phyloP scores from a whole-genome alignment of 177 flowering plant species.

The Tripterygium wilfordii region DNA sequence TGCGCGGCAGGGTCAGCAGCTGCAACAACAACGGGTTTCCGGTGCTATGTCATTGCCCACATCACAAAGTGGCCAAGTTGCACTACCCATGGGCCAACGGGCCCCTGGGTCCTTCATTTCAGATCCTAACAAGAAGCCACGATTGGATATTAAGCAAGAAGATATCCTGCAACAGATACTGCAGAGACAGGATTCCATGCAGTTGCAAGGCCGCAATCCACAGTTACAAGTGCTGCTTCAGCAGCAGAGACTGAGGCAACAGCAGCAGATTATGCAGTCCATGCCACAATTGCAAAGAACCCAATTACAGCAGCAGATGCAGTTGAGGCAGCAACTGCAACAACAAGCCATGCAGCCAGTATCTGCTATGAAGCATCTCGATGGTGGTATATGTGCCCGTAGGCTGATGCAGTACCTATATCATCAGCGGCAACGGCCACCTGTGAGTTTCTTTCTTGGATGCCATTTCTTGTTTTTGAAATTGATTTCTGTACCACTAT shows the following conservation, averaged over 20 bases:
- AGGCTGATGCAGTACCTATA: constrained; percentile 89
- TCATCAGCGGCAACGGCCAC: constrained; percentile 83
- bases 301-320: constrained; percentile 61
- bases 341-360: constrained; percentile 61
- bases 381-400: constrained; percentile 85
- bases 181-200: constrained; percentile 72
- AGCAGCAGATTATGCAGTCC: constrained; percentile 66
- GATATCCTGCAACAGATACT: constrained; percentile 60
- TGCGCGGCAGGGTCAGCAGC: constrained; percentile 48
- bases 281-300: constrained; percentile 67
- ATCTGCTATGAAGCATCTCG: constrained; percentile 54
- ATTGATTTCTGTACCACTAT: too few species aligned
- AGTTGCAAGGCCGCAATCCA: constrained; percentile 61
- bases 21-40: constrained; percentile 63
- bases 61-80: constrained; percentile 41
- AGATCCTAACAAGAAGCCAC: constrained; percentile 67
- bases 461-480: constrained; percentile 14
- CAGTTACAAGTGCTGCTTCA: constrained; percentile 74
- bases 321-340: constrained; percentile 56
- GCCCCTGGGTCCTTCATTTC: constrained; percentile 41
- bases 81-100: constrained; percentile 38
- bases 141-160: constrained; percentile 77
- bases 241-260: constrained; percentile 74
- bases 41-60: constrained; percentile 66
- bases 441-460: constrained; percentile 45